Conservation (phyloP, 331 rosid species). For the Malus hybrid region DNA sequence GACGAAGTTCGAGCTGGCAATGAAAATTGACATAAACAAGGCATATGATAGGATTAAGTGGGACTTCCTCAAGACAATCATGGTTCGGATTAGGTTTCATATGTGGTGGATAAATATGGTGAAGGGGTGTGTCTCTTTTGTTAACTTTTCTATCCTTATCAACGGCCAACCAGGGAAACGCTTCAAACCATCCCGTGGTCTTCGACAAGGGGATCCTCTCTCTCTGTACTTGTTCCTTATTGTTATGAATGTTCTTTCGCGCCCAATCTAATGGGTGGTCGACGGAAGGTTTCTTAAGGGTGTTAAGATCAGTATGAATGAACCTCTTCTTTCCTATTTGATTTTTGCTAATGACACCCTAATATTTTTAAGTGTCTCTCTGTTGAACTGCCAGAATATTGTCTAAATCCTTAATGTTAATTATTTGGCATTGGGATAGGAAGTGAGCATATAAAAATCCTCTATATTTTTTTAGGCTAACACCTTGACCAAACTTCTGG, state of each 20-base stretch:
- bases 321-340: no score
- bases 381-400: no score
- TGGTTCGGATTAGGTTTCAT: not conserved
- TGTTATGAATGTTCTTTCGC: rapidly evolving
- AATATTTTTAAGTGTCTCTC: not conserved
- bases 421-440: rapidly evolving
- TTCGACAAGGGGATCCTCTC: rapidly evolving
- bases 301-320: not conserved
- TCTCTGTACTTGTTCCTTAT: not conserved
- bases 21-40: no score
- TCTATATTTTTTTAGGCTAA: no score
- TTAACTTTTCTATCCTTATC: not conserved
- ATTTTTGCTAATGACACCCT: rapidly evolving
- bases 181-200: not conserved
- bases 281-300: not conserved
- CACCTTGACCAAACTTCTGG: rapidly evolving
- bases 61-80: not conserved
- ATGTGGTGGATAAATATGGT: not conserved
- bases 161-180: not conserved
- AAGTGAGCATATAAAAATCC: not conserved
- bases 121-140: not conserved
- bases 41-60: not conserved
- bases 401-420: not conserved
- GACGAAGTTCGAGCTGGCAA: no score
- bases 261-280: rapidly evolving